Conservation (phyloP, 495 filamentous ascomycete genomes). For the Chaetomium cochliodes region DNA sequence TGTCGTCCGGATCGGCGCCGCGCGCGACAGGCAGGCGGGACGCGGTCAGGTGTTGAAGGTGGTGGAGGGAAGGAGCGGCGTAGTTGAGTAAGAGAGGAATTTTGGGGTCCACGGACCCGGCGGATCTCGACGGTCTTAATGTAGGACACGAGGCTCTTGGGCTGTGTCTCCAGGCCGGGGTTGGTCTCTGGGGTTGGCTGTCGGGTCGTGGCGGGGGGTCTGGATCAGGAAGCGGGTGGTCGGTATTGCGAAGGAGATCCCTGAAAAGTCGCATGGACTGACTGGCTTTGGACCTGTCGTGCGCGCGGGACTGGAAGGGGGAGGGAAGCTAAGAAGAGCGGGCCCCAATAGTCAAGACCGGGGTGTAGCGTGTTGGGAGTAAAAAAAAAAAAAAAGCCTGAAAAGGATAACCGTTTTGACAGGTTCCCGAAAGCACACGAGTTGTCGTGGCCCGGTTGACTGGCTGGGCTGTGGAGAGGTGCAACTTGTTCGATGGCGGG, state of each 20-base stretch:
- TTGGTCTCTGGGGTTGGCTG: constrained; percentile 18
- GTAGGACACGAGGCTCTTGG: constrained; percentile 14
- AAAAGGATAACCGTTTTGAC: not conserved
- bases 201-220: constrained; percentile 26
- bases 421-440: not conserved
- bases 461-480: not conserved
- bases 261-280: constrained; percentile 5
- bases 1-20: constrained; percentile 19
- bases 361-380: not conserved
- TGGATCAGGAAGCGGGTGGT: constrained; percentile 16
- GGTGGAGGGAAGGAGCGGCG: constrained; percentile 9
- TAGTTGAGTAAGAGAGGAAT: constrained; percentile 14
- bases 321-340: not conserved
- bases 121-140: constrained; percentile 17
- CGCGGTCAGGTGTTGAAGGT: not conserved
- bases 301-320: not conserved
- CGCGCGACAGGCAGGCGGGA: constrained; percentile 11
- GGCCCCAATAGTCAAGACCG: constrained; percentile 1
- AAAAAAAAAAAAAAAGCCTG: not conserved
- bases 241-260: constrained; percentile 13
- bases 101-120: constrained; percentile 26
- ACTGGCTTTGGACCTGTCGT: not conserved
- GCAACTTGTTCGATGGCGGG: not conserved
- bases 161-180: constrained; percentile 14
- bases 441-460: not conserved